A percentile compares a stretch with the other conserved stretches of the same genome.
phyloP scores from a whole-genome alignment of 1,139 yeast genomes.

The Candida tropicalis region DNA sequence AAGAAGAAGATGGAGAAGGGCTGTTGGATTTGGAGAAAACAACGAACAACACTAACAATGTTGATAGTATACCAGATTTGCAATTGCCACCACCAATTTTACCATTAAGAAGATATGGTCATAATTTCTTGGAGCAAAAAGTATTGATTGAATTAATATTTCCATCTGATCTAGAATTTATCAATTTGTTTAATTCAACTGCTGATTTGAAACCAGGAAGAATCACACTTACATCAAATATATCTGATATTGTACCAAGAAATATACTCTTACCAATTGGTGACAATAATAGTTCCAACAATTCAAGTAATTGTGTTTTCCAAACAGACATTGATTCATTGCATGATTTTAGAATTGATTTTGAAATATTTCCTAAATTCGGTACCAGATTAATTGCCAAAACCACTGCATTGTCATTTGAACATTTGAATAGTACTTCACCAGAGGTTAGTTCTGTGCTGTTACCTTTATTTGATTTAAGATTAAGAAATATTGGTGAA shows the following conservation, averaged over 20 bases:
- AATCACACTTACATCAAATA: slow-evolving; percentile 72
- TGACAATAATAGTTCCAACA: slow-evolving; percentile 35
- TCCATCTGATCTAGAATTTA: slow-evolving; percentile 52
- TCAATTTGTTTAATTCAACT: slow-evolving; percentile 50
- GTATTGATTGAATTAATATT: slow-evolving; percentile 77
- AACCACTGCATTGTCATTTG: slow-evolving; percentile 72
- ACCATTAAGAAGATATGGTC: slow-evolving; percentile 92
- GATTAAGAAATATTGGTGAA: slow-evolving; percentile 83
- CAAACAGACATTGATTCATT: slow-evolving; percentile 79
- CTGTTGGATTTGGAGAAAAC: slow-evolving; percentile 44
- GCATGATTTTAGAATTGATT: slow-evolving; percentile 72
- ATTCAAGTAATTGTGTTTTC: slow-evolving; percentile 67
- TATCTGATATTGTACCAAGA: slow-evolving; percentile 80
- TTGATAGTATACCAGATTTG: slow-evolving; percentile 83
- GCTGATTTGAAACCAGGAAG: slow-evolving; percentile 53
- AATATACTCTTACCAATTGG: slow-evolving; percentile 78
- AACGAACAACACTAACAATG: slow-evolving; percentile 30
- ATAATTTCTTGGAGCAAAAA: slow-evolving; percentile 88
- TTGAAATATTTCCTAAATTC: slow-evolving; percentile 91
- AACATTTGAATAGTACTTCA: slow-evolving; percentile 45
- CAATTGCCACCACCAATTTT: slow-evolving; percentile 94
- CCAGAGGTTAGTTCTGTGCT: slow-evolving; percentile 52
- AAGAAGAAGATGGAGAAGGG: slow-evolving; percentile 12
- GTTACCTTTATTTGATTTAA: slow-evolving; percentile 79
- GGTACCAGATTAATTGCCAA: slow-evolving; percentile 93